phyloP scores from a whole-genome alignment of 1,284 basidiomycete species.

The Ceratobasidium papillatum region DNA sequence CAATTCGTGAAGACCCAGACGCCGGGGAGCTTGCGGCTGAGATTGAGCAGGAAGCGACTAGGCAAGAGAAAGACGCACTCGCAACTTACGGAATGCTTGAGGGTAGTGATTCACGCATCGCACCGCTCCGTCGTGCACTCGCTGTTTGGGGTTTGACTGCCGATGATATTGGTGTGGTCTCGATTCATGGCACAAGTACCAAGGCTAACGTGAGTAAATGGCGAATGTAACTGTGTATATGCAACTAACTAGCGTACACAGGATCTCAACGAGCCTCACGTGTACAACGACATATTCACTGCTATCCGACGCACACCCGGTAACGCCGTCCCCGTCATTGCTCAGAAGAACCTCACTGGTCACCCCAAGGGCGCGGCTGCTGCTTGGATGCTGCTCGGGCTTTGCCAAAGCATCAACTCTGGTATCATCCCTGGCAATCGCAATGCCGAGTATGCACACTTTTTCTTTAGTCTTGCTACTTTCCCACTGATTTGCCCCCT shows the following conservation, averaged over 20 bases:
- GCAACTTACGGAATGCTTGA: conserved; percentile 95
- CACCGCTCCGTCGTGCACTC: conserved; percentile 91
- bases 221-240: conserved; percentile 15
- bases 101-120: conserved; percentile 82
- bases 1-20: conserved; percentile 81
- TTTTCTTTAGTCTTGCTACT: background rate
- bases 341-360: conserved; percentile 96
- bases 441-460: conserved; percentile 80
- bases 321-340: conserved; percentile 95
- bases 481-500: conserved; percentile 12
- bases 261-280: conserved; percentile 97
- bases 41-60: conserved; percentile 87
- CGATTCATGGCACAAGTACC: conserved; percentile 95
- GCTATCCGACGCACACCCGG: conserved; percentile 88
- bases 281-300: conserved; percentile 95
- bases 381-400: conserved; percentile 96
- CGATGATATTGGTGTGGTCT: conserved; percentile 89
- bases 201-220: conserved; percentile 77
- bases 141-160: conserved; percentile 95
- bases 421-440: conserved; percentile 97
- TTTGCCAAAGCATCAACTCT: conserved; percentile 85
- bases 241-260: conserved; percentile 48
- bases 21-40: conserved; percentile 70
- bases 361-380: conserved; percentile 98
- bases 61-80: conserved; percentile 90